Evolutionary conservation across 129 eudicot species (phyloP).

Genomic region (Rutidosis leptorrhynchoides): DNA sequence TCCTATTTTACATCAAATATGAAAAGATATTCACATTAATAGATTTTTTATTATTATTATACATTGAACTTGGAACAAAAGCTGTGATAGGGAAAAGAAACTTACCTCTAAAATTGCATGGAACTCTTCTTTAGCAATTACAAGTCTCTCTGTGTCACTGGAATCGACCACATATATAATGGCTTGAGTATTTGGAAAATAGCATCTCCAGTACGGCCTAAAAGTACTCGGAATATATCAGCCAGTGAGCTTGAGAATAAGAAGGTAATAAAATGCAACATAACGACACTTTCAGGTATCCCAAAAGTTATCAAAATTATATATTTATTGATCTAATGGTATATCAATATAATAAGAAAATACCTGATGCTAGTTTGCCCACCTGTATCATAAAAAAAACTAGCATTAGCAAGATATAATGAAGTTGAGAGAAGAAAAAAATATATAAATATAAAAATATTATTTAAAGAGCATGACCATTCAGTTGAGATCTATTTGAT

Average conservation of each 20-base stretch:
- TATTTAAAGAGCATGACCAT: neutral
- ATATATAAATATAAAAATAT: neutral
- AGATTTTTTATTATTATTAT: too few relatives aligned
- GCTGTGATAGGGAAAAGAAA: neutral
- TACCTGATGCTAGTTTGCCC: constrained; percentile 99
- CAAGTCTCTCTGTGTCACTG: constrained; percentile 95
- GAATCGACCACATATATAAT: constrained; percentile 98
- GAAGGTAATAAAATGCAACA: neutral
- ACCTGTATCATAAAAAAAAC: constrained; percentile 52
- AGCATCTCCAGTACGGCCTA: constrained; percentile 99
- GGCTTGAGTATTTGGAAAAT: constrained; percentile 98
- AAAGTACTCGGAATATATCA: constrained; percentile 25
- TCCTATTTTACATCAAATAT: constrained; percentile 60
- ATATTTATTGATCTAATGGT: neutral
- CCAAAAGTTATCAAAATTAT: neutral
- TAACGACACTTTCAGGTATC: neutral
- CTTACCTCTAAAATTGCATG: constrained; percentile 93
- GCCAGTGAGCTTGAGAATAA: constrained; percentile 19
- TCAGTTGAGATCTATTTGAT: too few relatives aligned
- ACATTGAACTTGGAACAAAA: neutral
- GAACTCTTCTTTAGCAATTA: constrained; percentile 94
- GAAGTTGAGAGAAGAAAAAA: neutral
- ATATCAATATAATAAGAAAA: constrained; percentile 9
- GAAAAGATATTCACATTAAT: too few relatives aligned
- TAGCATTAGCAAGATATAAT: constrained; percentile 15